Evolutionary conservation across 148 eudicot genomes (phyloP).

Genomic region (Vaccinium macrocarpon): DNA sequence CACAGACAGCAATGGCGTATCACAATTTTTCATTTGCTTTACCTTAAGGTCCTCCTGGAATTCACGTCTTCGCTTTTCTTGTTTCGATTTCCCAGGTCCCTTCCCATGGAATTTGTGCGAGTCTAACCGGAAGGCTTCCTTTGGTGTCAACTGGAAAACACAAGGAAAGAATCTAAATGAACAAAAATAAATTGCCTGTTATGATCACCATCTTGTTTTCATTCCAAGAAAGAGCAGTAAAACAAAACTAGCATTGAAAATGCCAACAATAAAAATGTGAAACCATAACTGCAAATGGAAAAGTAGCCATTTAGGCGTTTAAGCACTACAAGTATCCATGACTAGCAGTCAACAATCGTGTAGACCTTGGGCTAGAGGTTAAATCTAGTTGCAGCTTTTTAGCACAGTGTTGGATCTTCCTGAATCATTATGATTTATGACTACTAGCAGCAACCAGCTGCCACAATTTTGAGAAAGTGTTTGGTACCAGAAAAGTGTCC

Average conservation of each 20-base stretch:
- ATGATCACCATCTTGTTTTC: not conserved
- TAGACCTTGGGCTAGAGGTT: not conserved
- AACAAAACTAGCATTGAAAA: not conserved
- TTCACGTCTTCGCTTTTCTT: constrained; percentile 85
- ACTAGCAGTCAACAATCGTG: not conserved
- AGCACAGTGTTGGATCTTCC: not conserved
- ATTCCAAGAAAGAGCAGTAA: not conserved
- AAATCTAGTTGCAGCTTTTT: not conserved
- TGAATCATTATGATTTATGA: not conserved
- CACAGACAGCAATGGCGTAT: constrained; percentile 80
- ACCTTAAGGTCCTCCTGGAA: constrained; percentile 78
- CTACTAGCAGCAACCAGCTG: not conserved
- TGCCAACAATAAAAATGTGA: not conserved
- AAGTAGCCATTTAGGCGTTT: not conserved
- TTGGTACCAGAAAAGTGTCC: too few species aligned
- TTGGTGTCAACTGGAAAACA: constrained; percentile 78
- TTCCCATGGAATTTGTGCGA: constrained; percentile 94
- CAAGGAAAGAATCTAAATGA: constrained; percentile 4
- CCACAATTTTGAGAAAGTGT: too few species aligned
- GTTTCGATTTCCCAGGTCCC: constrained; percentile 90
- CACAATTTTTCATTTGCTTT: constrained; percentile 83
- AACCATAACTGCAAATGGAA: not conserved
- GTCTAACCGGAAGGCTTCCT: constrained; percentile 81
- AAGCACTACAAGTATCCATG: not conserved
- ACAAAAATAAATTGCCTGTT: not conserved